These are phyloP conservation scores for Rhodamnia argentea DNA, from an alignment of 345 rosid genomes.

Conservation along the genomic window DNA sequence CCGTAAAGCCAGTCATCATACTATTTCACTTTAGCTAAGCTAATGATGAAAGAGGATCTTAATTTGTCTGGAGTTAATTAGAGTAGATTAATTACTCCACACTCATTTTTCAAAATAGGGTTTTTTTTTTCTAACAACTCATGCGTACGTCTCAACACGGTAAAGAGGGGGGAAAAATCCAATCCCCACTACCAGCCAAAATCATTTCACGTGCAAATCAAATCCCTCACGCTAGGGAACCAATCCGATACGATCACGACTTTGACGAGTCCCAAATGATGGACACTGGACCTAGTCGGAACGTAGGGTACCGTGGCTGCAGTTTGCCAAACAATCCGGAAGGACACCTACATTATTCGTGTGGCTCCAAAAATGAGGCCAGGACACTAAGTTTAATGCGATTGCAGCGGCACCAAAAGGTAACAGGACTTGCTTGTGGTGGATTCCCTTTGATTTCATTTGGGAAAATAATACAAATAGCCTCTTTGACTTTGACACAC, in stretches of 20 bases:
- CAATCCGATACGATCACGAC: not conserved
- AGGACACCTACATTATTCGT: not conserved
- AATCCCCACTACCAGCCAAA: not conserved
- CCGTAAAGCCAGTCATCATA: too few relatives aligned
- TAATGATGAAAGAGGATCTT: too few relatives aligned
- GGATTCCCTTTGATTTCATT: not conserved
- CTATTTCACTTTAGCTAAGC: too few relatives aligned
- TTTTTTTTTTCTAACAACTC: not conserved
- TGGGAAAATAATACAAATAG: too few relatives aligned
- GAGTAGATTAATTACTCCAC: not conserved
- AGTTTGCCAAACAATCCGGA: not conserved
- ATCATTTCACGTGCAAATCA: not conserved
- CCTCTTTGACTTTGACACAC: too few relatives aligned
- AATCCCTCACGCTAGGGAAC: not conserved
- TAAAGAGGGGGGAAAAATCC: not conserved
- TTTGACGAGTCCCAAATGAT: not conserved
- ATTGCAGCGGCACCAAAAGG: not conserved
- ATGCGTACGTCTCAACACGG: fast-evolving
- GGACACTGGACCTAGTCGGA: too few relatives aligned
- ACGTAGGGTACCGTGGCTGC: not conserved
- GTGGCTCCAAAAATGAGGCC: not conserved
- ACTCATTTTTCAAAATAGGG: too few relatives aligned
- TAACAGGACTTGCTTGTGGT: not conserved
- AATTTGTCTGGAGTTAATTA: not conserved
- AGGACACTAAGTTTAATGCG: not conserved